Percentiles rank a stretch among this genome's conserved stretches.
Conservation (phyloP, 371 early-diverging fungal genomes). For the Polyrhizophydium stewartii region DNA sequence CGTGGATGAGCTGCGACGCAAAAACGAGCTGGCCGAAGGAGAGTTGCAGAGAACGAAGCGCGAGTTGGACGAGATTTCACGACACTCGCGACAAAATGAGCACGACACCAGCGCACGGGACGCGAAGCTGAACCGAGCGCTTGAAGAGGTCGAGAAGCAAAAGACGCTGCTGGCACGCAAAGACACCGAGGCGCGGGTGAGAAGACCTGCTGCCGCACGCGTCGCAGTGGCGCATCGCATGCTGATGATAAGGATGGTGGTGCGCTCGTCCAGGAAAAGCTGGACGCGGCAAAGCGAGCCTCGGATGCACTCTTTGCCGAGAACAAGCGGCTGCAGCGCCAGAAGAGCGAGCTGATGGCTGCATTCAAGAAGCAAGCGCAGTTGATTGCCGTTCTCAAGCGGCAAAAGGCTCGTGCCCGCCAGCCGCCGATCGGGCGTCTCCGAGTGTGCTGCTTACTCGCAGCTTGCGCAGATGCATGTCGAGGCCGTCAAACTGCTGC, state of each 20-base stretch:
- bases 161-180: slow-evolving; percentile 16
- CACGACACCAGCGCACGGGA: slow-evolving; percentile 30
- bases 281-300: slow-evolving; percentile 25
- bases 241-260: no score
- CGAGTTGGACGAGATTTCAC: slow-evolving; percentile 12
- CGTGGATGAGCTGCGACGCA: slow-evolving; percentile 15
- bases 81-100: slow-evolving; percentile 9
- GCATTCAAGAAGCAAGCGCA: slow-evolving; percentile 46
- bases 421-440: neutral
- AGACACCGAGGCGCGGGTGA: slow-evolving; percentile 26
- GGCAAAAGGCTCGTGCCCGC: no score
- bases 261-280: slow-evolving; percentile 30
- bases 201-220: neutral
- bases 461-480: slow-evolving; percentile 31
- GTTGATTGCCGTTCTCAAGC: slow-evolving; percentile 41
- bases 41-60: slow-evolving; percentile 21
- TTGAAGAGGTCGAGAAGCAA: slow-evolving; percentile 36
- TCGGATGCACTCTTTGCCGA: slow-evolving; percentile 34
- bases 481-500: slow-evolving; percentile 43
- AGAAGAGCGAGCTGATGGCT: slow-evolving; percentile 37
- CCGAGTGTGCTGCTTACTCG: neutral
- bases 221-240: neutral
- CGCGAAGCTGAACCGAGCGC: slow-evolving; percentile 28
- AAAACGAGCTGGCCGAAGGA: slow-evolving; percentile 19
- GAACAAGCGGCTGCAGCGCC: slow-evolving; percentile 34